Base-by-base conservation (phyloP, 306 rosid genomes). In the Prinsepia uniflora region DNA sequence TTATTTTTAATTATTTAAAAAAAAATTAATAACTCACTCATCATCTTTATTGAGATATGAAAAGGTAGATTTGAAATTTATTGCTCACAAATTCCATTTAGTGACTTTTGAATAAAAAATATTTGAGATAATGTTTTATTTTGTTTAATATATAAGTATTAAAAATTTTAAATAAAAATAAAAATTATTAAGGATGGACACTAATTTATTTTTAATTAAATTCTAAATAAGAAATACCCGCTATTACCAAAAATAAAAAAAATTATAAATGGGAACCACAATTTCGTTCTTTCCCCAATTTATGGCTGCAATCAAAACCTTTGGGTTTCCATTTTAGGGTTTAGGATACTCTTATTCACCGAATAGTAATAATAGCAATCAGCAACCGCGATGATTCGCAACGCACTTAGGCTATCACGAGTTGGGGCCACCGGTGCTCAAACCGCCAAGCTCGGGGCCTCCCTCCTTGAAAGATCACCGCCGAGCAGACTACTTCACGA, bases 351-450 rank as follows among this genome's bases (percentile, higher is more conserved):
- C 10, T 14, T 11, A 2, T 17, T 17, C 39, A 15, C 11, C 11
- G 15, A 56, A 10, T 19, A 53, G 19, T n/a, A n/a, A n/a, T n/a
- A n/a, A n/a, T n/a, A n/a, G n/a, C 48, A 73, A 52, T 58, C n/a
- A 43, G 60, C 70, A 48, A 55, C 53, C 78, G 73, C 56, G 39
- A 92, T 90, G 92, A 66, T 88, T 64, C 82, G 85, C 66, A 59
- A 82, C 50, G 81, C 80, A n/a, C 59, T 79, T 42, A 81, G 72
- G 56, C 45, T 86, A 19, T 80, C 88, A 15, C 74, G 79, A 71
- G 70, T 81, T 69, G 71, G 84, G 10, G 30, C 72, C 46, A 48
- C 78, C 17, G 54, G 49, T 53, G 44, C 77, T 67, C 83, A 75
- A 60, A 65, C 75, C 34, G 47, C 85, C 67, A 78, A 73, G 50